These are phyloP conservation scores for Psilocybe mexicana DNA, from an alignment of 1,284 basidiomycete species.

Conservation along the genomic window DNA sequence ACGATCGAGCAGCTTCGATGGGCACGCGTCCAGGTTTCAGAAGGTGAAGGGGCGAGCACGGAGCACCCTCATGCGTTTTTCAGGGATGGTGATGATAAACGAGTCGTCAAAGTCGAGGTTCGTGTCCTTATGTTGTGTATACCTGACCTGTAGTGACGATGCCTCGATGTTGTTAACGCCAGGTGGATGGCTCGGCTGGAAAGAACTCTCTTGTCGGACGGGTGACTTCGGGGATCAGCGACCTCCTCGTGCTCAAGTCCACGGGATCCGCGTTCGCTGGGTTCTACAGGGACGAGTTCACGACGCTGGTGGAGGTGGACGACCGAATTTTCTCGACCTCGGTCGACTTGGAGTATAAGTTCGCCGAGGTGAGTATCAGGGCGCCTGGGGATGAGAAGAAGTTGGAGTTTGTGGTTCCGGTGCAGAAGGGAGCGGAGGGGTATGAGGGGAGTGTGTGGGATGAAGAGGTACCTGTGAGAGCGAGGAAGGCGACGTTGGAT, in stretches of 20 bases:
- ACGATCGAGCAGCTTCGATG: conserved; percentile 85
- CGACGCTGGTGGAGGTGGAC: conserved; percentile 78
- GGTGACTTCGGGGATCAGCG: conserved; percentile 71
- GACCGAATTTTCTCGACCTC: conserved; percentile 90
- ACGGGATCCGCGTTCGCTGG: conserved; percentile 85
- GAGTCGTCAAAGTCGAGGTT: conserved; percentile 66
- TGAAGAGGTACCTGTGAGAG: conserved; percentile 51
- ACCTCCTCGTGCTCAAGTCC: conserved; percentile 89
- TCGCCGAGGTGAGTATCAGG: conserved; percentile 50
- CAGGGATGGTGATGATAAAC: conserved; percentile 90
- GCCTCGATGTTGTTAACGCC: neutral
- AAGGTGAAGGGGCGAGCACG: conserved; percentile 34
- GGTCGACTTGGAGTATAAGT: conserved; percentile 72
- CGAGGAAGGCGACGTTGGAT: conserved; percentile 72
- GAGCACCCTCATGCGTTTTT: conserved; percentile 83
- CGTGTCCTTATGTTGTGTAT: conserved; percentile 15
- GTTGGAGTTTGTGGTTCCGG: conserved; percentile 48
- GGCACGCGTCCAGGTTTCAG: conserved; percentile 70
- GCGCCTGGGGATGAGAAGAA: conserved; percentile 49
- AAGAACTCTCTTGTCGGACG: conserved; percentile 60
- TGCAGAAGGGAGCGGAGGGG: conserved; percentile 36
- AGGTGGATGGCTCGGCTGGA: conserved; percentile 64
- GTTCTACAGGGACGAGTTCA: conserved; percentile 87
- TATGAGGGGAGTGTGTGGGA: conserved; percentile 62
- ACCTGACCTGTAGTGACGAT: too few species aligned